These are phyloP conservation scores for Penicillium sp. DNA, from an alignment of 2,329 filamentous ascomycete species.

Conservation along the genomic window DNA sequence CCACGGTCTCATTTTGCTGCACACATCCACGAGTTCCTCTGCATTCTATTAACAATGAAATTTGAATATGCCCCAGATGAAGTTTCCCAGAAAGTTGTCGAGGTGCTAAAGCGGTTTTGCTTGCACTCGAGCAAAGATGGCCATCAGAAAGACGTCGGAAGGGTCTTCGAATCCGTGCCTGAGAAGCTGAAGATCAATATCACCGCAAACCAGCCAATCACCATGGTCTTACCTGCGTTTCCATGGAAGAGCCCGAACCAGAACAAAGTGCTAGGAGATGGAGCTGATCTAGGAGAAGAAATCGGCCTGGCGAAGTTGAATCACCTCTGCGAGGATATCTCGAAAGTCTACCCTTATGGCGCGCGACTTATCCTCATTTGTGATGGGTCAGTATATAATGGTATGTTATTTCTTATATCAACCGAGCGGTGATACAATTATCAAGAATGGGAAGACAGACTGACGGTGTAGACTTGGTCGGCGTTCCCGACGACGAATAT, in stretches of 20 bases:
- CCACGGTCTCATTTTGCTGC: background rate
- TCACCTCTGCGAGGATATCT: constrained; percentile 7
- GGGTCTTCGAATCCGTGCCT: constrained; percentile 1
- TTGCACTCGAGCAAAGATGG: constrained; percentile 1
- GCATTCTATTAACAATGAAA: background rate
- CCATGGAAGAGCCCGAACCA: constrained; percentile 7
- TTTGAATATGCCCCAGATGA: constrained; percentile 6
- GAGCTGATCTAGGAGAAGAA: constrained; percentile 4
- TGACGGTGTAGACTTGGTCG: constrained; percentile 6
- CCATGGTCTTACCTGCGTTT: constrained; percentile 7
- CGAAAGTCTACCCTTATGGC: constrained; percentile 7
- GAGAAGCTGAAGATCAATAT: constrained; percentile 5
- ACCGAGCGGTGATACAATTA: background rate
- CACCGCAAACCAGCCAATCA: constrained; percentile 1
- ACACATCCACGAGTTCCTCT: background rate
- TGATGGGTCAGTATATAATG: constrained; percentile 7
- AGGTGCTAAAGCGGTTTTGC: constrained; percentile 3
- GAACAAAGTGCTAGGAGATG: constrained; percentile 4
- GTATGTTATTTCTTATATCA: background rate
- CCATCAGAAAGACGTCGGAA: background rate
- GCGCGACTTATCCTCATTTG: constrained; percentile 6
- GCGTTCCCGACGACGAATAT: constrained; percentile 3
- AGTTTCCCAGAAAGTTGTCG: background rate
- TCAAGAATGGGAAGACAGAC: background rate
- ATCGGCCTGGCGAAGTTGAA: constrained; percentile 5